Evolutionary conservation across 768 basidiomycete genomes (phyloP).

Genomic region (Inosperma sp.): DNA sequence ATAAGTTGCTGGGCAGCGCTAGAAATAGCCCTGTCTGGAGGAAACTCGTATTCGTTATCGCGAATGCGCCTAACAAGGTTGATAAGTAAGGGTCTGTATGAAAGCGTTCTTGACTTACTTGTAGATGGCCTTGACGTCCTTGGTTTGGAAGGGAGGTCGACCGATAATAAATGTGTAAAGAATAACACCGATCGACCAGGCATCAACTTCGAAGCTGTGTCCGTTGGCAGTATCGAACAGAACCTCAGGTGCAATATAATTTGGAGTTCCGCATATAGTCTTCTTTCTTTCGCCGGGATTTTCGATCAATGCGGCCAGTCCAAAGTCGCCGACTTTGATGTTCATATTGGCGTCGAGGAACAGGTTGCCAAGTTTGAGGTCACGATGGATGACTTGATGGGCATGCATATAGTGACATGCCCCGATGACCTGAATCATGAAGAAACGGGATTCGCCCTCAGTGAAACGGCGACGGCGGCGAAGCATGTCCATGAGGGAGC

Average conservation of each 20-base stretch:
- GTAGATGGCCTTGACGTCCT: conserved; percentile 96
- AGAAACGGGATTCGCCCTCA: conserved; percentile 90
- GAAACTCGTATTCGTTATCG: conserved; percentile 92
- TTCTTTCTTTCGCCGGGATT: conserved; percentile 96
- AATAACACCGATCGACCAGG: conserved; percentile 97
- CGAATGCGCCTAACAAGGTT: conserved; percentile 67
- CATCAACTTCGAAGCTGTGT: conserved; percentile 97
- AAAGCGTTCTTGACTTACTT: conserved; percentile 47
- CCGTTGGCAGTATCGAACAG: conserved; percentile 94
- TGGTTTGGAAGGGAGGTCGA: conserved; percentile 97
- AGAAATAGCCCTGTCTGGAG: conserved; percentile 68
- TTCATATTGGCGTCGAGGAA: conserved; percentile 92
- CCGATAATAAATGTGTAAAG: conserved; percentile 92
- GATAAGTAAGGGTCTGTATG: conserved; percentile 7
- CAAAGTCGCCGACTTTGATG: conserved; percentile 96
- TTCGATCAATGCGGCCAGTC: conserved; percentile 93
- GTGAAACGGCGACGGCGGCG: conserved; percentile 81
- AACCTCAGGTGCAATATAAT: conserved; percentile 98
- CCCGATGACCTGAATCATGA: conserved; percentile 90
- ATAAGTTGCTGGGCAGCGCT: conserved; percentile 72
- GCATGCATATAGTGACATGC: conserved; percentile 98
- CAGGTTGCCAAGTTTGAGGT: conserved; percentile 93
- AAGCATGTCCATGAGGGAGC: conserved; percentile 88
- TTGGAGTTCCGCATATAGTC: conserved; percentile 98
- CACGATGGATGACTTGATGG: conserved; percentile 95